phyloP scores from a whole-genome alignment of 768 basidiomycete species.

The Hypsizygus marmoreus region DNA sequence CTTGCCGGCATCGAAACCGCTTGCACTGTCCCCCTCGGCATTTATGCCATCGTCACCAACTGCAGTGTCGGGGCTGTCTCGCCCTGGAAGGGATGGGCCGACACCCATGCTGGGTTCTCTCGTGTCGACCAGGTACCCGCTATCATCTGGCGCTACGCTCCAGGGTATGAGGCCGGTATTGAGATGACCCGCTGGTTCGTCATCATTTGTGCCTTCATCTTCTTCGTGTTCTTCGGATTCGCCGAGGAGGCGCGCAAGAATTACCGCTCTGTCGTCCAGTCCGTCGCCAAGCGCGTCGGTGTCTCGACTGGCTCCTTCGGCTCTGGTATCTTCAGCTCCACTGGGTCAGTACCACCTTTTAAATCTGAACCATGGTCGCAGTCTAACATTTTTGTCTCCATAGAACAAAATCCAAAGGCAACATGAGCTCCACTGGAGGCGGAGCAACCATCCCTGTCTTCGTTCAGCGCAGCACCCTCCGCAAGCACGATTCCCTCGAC shows the following conservation, averaged over 20 bases:
- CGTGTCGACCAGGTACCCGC: slow-evolving; percentile 39
- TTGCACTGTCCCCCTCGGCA: slow-evolving; percentile 38
- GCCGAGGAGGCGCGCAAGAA: slow-evolving; percentile 49
- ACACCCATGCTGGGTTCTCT: slow-evolving; percentile 53
- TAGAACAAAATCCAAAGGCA: slow-evolving; percentile 28
- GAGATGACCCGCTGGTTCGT: slow-evolving; percentile 42
- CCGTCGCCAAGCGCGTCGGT: slow-evolving; percentile 34
- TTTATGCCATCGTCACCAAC: slow-evolving; percentile 33
- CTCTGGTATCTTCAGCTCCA: slow-evolving; percentile 25
- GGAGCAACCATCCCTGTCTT: slow-evolving; percentile 41
- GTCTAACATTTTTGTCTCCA: slow-evolving; percentile 1
- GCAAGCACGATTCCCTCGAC: slow-evolving; percentile 48
- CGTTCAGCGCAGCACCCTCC: slow-evolving; percentile 44
- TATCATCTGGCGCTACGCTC: slow-evolving; percentile 35
- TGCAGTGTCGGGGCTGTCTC: slow-evolving; percentile 14
- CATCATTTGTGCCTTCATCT: slow-evolving; percentile 42
- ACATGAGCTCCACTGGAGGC: slow-evolving; percentile 22
- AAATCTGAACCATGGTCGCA: not conserved
- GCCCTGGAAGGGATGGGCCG: slow-evolving; percentile 51
- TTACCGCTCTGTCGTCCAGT: slow-evolving; percentile 35
- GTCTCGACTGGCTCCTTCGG: slow-evolving; percentile 17
- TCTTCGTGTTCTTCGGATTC: slow-evolving; percentile 61
- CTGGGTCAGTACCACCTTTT: slow-evolving; percentile 19
- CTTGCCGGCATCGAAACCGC: slow-evolving; percentile 41
- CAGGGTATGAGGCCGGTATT: slow-evolving; percentile 14